phyloP scores from a whole-genome alignment of 2,329 filamentous ascomycete genomes.

The Penicillium digitatum region DNA sequence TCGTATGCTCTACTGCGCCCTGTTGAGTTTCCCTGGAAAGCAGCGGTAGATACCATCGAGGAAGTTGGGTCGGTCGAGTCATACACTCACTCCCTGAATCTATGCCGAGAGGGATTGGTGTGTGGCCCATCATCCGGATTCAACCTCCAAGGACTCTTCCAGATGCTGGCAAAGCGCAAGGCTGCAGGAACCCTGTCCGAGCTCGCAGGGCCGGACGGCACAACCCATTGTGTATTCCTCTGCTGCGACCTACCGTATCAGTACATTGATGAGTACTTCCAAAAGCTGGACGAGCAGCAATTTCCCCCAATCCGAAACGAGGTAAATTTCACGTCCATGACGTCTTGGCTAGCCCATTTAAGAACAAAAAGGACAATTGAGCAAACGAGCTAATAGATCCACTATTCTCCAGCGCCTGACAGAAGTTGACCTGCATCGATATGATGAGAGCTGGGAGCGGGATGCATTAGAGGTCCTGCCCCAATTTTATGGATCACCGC shows the following conservation, averaged over 20 bases:
- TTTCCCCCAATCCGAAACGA: slow-evolving; percentile 51
- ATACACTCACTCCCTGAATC: slow-evolving; percentile 50
- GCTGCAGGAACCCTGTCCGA: slow-evolving; percentile 43
- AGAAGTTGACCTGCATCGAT: slow-evolving; percentile 52
- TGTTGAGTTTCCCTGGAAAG: slow-evolving; percentile 57
- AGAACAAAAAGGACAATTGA: background rate
- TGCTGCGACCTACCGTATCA: slow-evolving; percentile 63
- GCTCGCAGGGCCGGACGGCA: slow-evolving; percentile 45
- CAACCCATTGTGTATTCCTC: slow-evolving; percentile 55
- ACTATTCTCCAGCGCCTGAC: slow-evolving; percentile 40
- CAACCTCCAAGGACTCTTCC: slow-evolving; percentile 52
- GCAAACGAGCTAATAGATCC: background rate
- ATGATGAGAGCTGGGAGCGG: slow-evolving; percentile 55
- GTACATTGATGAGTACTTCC: slow-evolving; percentile 59
- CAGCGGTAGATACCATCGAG: slow-evolving; percentile 54
- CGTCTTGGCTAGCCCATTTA: background rate
- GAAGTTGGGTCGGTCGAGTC: slow-evolving; percentile 55
- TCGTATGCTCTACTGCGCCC: slow-evolving; percentile 49
- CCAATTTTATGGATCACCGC: slow-evolving; percentile 34
- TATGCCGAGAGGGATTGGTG: slow-evolving; percentile 56
- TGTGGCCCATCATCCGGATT: slow-evolving; percentile 61
- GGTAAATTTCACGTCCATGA: slow-evolving; percentile 26
- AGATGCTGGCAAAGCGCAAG: slow-evolving; percentile 51
- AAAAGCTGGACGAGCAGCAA: slow-evolving; percentile 48
- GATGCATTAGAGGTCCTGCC: slow-evolving; percentile 41